Evolutionary conservation across 129 eudicot genomes (phyloP).

Genomic region (Lactuca sativa): DNA sequence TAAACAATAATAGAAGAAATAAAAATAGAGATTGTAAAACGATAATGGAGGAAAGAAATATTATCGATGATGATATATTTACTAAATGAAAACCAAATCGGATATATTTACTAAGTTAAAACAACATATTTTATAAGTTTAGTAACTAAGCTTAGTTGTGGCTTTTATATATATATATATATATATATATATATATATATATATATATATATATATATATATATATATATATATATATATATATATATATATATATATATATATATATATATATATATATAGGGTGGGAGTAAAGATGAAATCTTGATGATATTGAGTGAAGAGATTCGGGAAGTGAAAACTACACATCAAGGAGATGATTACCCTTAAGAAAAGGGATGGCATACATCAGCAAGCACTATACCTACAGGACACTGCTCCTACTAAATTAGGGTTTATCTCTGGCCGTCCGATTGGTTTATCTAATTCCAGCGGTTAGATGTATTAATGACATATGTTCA

Average conservation of each 20-base stretch:
- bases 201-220: no score
- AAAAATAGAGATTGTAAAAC: no score
- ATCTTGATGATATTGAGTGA: conserved; percentile 48
- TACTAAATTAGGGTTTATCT: conserved; percentile 39
- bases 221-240: background rate
- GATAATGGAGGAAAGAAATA: no score
- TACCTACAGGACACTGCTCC: conserved; percentile 37
- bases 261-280: background rate
- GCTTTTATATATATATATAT: no score
- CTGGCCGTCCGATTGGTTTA: conserved; percentile 9
- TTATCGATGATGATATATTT: no score
- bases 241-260: background rate
- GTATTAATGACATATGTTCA: background rate
- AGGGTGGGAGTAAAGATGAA: conserved; percentile 9
- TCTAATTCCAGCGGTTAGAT: conserved; percentile 10
- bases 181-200: no score
- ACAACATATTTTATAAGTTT: no score
- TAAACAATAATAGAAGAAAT: no score
- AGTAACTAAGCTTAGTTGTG: no score
- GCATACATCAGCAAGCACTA: conserved; percentile 37
- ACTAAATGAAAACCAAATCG: no score
- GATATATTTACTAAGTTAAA: no score
- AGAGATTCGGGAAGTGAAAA: conserved; percentile 46
- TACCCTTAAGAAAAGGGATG: conserved; percentile 41
- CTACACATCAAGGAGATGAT: conserved; percentile 44